Conservation (phyloP, 768 basidiomycete genomes). For the Russula virescens region DNA sequence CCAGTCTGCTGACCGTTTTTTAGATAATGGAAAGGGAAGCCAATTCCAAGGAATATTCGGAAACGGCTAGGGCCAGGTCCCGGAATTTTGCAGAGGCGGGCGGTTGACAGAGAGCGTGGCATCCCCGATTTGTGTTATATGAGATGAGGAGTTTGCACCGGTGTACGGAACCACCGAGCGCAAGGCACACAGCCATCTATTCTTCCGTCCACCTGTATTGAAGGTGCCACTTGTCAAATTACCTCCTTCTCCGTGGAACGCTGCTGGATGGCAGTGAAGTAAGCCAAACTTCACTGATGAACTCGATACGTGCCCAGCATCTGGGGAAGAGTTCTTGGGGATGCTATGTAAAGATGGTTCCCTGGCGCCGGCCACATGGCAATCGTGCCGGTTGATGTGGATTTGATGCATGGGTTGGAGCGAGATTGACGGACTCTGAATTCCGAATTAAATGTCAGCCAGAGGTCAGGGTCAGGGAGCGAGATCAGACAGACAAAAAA, state of each 20-base stretch:
- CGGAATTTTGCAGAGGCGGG: background rate
- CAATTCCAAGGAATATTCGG: background rate
- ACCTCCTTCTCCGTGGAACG: too few species aligned
- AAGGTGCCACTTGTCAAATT: background rate
- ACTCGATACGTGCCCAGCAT: background rate
- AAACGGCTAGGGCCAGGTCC: conserved; percentile 1
- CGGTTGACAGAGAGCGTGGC: background rate
- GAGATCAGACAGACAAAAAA: too few species aligned
- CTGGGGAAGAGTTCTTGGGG: background rate
- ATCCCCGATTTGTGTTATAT: background rate
- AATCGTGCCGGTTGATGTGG: too few species aligned
- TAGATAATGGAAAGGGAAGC: too few species aligned
- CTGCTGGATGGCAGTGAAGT: background rate
- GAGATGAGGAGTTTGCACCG: background rate
- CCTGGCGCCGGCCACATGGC: too few species aligned
- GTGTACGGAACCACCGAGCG: conserved; percentile 6
- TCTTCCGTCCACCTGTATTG: too few species aligned
- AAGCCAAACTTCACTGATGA: too few species aligned
- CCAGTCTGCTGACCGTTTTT: background rate
- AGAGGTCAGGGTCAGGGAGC: too few species aligned
- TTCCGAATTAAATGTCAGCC: background rate
- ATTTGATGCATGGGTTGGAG: background rate
- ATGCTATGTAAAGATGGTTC: background rate
- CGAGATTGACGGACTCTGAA: background rate
- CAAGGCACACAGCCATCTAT: background rate